These are phyloP conservation scores for Calocybe gangraenosa DNA, from an alignment of 768 basidiomycete species.

Conservation along the genomic window DNA sequence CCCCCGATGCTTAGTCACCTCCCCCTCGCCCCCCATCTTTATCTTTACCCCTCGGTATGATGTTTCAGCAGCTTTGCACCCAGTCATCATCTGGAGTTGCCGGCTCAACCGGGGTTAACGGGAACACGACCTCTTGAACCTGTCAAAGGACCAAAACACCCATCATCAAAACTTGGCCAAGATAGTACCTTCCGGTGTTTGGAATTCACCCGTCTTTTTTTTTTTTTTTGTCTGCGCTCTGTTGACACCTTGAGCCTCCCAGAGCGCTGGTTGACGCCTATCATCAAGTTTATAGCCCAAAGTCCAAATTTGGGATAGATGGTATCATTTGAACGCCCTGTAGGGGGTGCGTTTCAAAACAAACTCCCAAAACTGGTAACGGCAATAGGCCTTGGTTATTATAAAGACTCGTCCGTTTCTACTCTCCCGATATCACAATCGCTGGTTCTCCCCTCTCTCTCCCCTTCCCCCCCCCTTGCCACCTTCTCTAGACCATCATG, in stretches of 20 bases:
- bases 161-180: conserved; percentile 11
- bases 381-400: conserved; percentile 10
- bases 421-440: neutral
- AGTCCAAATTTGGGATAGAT: conserved; percentile 7
- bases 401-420: conserved; percentile 2
- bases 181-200: conserved; percentile 11
- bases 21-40: no score
- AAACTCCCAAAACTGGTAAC: conserved; percentile 3
- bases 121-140: conserved; percentile 7
- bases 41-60: conserved; percentile 10
- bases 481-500: conserved; percentile 19
- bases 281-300: conserved; percentile 3
- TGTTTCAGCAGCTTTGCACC: conserved; percentile 18
- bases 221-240: no score
- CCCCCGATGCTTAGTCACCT: conserved; percentile 15
- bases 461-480: neutral
- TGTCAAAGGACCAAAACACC: conserved; percentile 8
- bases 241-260: conserved; percentile 4
- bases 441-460: neutral
- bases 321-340: conserved; percentile 8
- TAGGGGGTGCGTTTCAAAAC: conserved; percentile 16
- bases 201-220: conserved; percentile 13
- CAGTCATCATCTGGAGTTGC: conserved; percentile 11
- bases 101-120: conserved; percentile 14
- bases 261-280: conserved; percentile 11